A percentile compares a stretch with the other conserved stretches of the same genome.
phyloP scores from a whole-genome alignment of 129 eudicot species.

The Flaveria sonorensis region DNA sequence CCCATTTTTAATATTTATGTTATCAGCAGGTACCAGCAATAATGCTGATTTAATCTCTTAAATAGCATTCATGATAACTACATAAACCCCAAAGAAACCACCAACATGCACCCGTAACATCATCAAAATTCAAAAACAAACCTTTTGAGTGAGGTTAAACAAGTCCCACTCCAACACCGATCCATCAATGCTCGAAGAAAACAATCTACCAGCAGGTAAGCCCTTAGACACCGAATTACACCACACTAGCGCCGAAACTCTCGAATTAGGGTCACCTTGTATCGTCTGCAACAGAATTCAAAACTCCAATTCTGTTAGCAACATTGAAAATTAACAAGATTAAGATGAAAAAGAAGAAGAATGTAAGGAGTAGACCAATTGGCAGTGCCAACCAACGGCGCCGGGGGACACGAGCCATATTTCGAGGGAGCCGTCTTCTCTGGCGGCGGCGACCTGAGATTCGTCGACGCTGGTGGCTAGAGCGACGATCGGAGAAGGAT shows the following conservation, averaged over 20 bases:
- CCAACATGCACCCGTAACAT: neutral
- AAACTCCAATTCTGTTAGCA: neutral
- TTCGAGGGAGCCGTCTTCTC: conserved; percentile 84
- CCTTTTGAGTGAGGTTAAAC: conserved; percentile 62
- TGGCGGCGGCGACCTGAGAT: conserved; percentile 90
- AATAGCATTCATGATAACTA: neutral
- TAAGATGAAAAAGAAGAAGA: too few species aligned
- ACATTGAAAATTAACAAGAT: neutral
- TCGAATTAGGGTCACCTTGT: conserved; percentile 64
- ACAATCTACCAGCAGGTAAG: conserved; percentile 51
- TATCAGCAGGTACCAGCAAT: too few species aligned
- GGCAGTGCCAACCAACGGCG: conserved; percentile 95
- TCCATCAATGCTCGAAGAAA: conserved; percentile 90
- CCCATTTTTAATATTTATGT: too few species aligned
- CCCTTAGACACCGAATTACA: conserved; percentile 46
- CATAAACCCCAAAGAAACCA: neutral
- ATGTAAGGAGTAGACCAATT: conserved; percentile 46
- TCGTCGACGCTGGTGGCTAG: conserved; percentile 88
- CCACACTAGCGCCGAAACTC: conserved; percentile 79
- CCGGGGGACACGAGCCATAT: conserved; percentile 99
- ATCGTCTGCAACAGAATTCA: conserved; percentile 51
- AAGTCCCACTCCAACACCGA: conserved; percentile 89
- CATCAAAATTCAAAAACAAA: conserved; percentile 3
- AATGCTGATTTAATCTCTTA: neutral
- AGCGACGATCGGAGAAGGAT: conserved; percentile 74